Evolutionary conservation across 169 alveolate species (phyloP), one percentile per base, ranked within the genome.

Genomic region (Cyclospora cayetanensis): DNA sequence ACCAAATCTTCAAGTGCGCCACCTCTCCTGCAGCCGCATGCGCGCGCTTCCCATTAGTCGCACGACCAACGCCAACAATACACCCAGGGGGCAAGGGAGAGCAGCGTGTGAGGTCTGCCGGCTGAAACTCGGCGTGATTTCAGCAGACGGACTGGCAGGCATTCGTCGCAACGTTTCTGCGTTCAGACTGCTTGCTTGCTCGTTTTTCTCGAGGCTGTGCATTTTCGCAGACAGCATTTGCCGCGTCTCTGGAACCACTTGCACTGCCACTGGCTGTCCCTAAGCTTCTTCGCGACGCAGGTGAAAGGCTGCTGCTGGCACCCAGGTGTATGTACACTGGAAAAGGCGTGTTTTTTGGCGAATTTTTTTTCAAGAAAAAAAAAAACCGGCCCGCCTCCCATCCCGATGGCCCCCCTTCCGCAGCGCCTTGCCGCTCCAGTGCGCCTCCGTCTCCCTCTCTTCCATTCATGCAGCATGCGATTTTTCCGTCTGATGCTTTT

Each of bases 161-260:
- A n/a, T n/a, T n/a, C n/a, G n/a, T n/a, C n/a, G n/a, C n/a, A n/a
- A n/a, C n/a, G n/a, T n/a, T n/a, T n/a, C n/a, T n/a, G n/a, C n/a
- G n/a, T n/a, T n/a, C n/a, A n/a, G n/a, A n/a, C n/a, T n/a, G n/a
- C n/a, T n/a, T n/a, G n/a, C n/a, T n/a, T n/a, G n/a, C n/a, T n/a
- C n/a, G n/a, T n/a, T n/a, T n/a, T n/a, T n/a, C n/a, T n/a, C n/a
- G n/a, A n/a, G n/a, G n/a, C n/a, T n/a, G n/a, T n/a, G n/a, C n/a
- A n/a, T n/a, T n/a, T n/a, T n/a, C 42, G 4, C 82, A 84, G 91
- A 68, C 41, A 84, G 18, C 91, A 65, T 52, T 46, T 84, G 83
- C 91, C 91, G 43, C 1, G 42, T 12, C 82, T 84, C 41, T 60
- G 76, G 50, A 37, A 34, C 31, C 91, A 84, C 82, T 82, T 84